A percentile compares a stretch with the other conserved stretches of the same genome.
These are phyloP conservation scores for Pholiota conissans DNA, from an alignment of 768 basidiomycete species.

Conservation along the genomic window DNA sequence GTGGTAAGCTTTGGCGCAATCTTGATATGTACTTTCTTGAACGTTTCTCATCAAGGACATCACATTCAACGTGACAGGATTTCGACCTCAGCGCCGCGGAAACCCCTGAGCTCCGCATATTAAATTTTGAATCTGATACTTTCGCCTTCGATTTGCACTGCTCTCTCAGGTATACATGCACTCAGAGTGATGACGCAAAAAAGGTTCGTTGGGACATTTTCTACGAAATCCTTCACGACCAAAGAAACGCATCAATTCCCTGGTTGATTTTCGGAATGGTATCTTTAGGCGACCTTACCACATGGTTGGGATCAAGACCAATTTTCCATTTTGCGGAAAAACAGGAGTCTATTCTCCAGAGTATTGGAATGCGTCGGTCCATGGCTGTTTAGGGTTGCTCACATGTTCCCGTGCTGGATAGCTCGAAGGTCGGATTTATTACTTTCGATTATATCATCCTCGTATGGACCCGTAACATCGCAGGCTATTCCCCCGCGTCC, in stretches of 20 bases:
- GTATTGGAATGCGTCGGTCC: background rate
- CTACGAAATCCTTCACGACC: background rate
- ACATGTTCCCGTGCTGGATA: background rate
- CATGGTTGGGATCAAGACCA: background rate
- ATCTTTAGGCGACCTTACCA: background rate
- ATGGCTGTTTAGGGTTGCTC: background rate
- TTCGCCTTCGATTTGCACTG: too few relatives aligned
- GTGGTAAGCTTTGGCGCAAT: too few relatives aligned
- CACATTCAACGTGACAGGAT: too few relatives aligned
- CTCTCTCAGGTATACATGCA: too few relatives aligned
- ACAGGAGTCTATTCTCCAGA: background rate
- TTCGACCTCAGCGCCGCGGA: too few relatives aligned
- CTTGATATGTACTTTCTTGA: too few relatives aligned
- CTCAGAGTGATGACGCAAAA: too few relatives aligned
- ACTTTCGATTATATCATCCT: background rate
- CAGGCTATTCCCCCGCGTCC: background rate
- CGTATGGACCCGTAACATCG: background rate
- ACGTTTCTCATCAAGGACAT: too few relatives aligned
- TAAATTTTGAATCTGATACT: too few relatives aligned
- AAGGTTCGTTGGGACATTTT: too few relatives aligned
- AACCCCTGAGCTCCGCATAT: too few relatives aligned
- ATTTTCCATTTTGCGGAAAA: background rate
- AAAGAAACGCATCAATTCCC: background rate
- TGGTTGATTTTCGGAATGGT: slow-evolving; percentile 6
- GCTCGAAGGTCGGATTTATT: background rate